phyloP scores from a whole-genome alignment of 1,139 yeast genomes.

The Zygoascus sp. region DNA sequence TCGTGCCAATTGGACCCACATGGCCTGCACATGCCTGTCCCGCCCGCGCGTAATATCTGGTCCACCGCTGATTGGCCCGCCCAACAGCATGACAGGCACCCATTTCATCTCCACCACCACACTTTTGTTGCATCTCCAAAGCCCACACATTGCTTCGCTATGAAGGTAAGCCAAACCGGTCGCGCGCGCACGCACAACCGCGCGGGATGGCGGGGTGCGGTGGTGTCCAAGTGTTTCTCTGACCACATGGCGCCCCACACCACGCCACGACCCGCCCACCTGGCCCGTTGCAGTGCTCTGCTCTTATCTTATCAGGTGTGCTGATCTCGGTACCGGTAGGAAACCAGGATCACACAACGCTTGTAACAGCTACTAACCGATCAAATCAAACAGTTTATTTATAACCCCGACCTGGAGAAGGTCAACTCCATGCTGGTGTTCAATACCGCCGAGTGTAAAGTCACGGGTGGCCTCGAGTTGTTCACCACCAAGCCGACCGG shows the following conservation, averaged over 20 bases:
- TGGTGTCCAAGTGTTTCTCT: too few species aligned
- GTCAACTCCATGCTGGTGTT: constrained; percentile 84
- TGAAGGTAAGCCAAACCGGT: constrained; percentile 1
- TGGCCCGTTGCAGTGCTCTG: too few species aligned
- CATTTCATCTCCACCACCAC: not conserved
- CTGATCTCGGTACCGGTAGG: constrained; percentile 6
- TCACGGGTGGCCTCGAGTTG: constrained; percentile 90
- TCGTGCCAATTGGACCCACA: too few species aligned
- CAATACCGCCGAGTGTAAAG: constrained; percentile 80
- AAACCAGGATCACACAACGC: constrained; percentile 2
- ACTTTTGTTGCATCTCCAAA: not conserved
- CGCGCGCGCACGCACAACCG: too few species aligned
- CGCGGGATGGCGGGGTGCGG: too few species aligned
- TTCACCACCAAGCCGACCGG: constrained; percentile 93
- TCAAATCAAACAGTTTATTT: constrained; percentile 67
- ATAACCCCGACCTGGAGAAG: constrained; percentile 83
- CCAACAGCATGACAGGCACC: not conserved
- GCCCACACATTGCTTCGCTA: not conserved
- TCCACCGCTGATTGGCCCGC: constrained; percentile 10
- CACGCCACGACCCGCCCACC: too few species aligned
- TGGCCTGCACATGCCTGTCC: not conserved
- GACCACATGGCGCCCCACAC: too few species aligned
- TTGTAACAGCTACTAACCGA: not conserved
- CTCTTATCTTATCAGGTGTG: not conserved
- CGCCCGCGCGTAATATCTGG: constrained; percentile 7